These are phyloP conservation scores for Globisporangium mamillatum DNA, from an alignment of 352 stramenopile genomes.

Conservation along the genomic window DNA sequence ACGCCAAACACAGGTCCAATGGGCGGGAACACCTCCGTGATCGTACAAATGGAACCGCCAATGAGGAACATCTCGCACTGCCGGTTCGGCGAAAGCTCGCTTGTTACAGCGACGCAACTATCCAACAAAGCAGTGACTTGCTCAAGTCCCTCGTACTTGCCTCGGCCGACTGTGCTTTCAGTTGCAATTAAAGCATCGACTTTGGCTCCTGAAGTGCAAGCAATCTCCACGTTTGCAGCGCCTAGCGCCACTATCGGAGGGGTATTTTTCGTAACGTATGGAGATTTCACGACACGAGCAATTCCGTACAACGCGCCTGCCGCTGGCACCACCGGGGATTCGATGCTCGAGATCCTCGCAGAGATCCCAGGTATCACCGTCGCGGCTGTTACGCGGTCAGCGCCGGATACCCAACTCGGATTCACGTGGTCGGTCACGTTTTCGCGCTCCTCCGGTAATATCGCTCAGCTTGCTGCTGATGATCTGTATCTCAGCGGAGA, in stretches of 20 bases:
- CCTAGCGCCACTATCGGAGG: background rate
- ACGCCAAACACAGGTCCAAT: slow-evolving; percentile 22
- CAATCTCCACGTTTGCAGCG: background rate
- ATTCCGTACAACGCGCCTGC: background rate
- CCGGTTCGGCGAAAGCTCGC: slow-evolving; percentile 24
- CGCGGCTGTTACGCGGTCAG: background rate
- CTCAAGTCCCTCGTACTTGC: slow-evolving; percentile 15
- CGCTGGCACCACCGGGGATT: background rate
- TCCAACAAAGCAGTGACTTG: slow-evolving; percentile 22
- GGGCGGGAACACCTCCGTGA: slow-evolving; percentile 15
- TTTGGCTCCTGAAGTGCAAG: background rate
- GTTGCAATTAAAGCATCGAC: background rate
- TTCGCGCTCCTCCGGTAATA: background rate
- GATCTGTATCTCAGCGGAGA: background rate
- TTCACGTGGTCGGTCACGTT: background rate
- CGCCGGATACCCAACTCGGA: background rate
- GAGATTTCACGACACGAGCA: background rate
- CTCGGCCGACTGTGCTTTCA: background rate
- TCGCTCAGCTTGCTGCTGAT: background rate
- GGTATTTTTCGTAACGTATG: background rate
- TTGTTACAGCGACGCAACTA: slow-evolving; percentile 8
- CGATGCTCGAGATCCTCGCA: background rate
- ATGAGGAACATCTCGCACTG: slow-evolving; percentile 27
- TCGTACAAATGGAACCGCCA: slow-evolving; percentile 4
- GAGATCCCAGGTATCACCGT: background rate